phyloP scores from a whole-genome alignment of 768 basidiomycete genomes.

The Naganishia friedmannii region DNA sequence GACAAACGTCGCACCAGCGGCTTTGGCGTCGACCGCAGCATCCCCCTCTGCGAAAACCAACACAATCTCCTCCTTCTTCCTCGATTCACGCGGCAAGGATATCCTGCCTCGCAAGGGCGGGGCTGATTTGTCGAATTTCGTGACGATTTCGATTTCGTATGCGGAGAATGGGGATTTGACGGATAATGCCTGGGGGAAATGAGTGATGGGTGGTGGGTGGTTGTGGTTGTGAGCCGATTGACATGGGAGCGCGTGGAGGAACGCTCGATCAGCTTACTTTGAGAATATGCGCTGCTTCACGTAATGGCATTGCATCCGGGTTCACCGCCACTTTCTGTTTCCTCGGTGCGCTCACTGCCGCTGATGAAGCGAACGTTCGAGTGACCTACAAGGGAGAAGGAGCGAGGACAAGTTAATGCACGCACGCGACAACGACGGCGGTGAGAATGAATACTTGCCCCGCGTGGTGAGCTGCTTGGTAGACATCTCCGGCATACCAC shows the following conservation, averaged over 20 bases:
- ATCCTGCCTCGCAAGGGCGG: conserved; percentile 87
- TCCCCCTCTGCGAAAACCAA: conserved; percentile 91
- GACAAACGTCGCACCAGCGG: conserved; percentile 83
- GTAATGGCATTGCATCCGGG: conserved; percentile 47
- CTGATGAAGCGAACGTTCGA: not conserved
- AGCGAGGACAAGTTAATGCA: not conserved
- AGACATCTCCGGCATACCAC: conserved; percentile 2
- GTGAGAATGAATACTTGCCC: no score
- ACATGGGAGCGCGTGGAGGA: not conserved
- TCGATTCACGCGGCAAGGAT: conserved; percentile 69
- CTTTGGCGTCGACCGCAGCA: conserved; percentile 74
- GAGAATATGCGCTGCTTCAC: conserved; percentile 48
- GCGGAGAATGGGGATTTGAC: conserved; percentile 71
- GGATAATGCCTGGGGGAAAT: conserved; percentile 67
- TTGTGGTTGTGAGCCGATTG: not conserved
- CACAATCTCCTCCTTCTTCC: conserved; percentile 68
- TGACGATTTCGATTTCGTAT: conserved; percentile 77
- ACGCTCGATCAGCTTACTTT: conserved; percentile 47
- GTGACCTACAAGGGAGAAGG: not conserved
- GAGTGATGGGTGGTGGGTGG: not conserved
- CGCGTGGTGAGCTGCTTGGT: not conserved
- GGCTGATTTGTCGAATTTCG: conserved; percentile 71
- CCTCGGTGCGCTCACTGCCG: conserved; percentile 16
- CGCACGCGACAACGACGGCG: no score
- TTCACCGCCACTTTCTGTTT: conserved; percentile 38